Percentiles rank a stretch among this genome's conserved stretches.
phyloP scores from a whole-genome alignment of 75 land plant species.

The Isoetes taiwanensis region DNA sequence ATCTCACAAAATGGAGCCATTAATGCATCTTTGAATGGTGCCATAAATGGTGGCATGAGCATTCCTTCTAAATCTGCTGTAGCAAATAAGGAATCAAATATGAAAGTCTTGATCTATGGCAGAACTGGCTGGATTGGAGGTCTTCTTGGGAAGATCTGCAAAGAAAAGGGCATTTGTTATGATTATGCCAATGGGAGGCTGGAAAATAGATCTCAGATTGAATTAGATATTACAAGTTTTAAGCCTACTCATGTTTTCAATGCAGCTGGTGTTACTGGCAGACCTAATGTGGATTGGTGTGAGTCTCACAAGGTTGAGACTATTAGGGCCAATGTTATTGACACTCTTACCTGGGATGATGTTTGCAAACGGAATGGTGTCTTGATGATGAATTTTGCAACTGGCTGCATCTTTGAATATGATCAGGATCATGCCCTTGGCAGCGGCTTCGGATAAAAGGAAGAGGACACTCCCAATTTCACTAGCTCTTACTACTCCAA shows the following conservation, averaged over 20 bases:
- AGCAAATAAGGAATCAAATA: not conserved
- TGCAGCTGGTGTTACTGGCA: constrained; percentile 4
- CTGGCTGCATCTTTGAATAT: constrained; percentile 4
- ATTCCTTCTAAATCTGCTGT: not conserved
- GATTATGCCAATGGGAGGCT: not conserved
- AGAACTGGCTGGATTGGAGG: constrained; percentile 7
- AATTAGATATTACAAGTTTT: not conserved
- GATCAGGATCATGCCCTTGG: not conserved
- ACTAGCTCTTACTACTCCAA: constrained; percentile 2
- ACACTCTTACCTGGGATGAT: not conserved
- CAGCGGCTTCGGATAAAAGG: not conserved
- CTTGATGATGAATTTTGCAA: constrained; percentile 1
- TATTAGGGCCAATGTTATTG: constrained; percentile 4
- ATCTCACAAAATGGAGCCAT: not conserved
- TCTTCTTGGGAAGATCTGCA: not conserved
- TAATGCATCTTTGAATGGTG: not conserved
- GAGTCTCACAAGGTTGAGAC: constrained; percentile 4
- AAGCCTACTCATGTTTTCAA: constrained; percentile 7
- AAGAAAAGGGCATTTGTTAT: not conserved
- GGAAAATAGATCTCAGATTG: not conserved
- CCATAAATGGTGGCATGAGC: not conserved
- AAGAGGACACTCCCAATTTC: constrained; percentile 1
- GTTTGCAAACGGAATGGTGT: not conserved
- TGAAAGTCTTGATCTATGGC: constrained; percentile 1
- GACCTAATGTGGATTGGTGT: constrained; percentile 5